Evolutionary conservation across 2,329 filamentous ascomycete species (phyloP), one percentile per base, ranked within the genome.

Genomic region (Parasarocladium wereldwijsianum): DNA sequence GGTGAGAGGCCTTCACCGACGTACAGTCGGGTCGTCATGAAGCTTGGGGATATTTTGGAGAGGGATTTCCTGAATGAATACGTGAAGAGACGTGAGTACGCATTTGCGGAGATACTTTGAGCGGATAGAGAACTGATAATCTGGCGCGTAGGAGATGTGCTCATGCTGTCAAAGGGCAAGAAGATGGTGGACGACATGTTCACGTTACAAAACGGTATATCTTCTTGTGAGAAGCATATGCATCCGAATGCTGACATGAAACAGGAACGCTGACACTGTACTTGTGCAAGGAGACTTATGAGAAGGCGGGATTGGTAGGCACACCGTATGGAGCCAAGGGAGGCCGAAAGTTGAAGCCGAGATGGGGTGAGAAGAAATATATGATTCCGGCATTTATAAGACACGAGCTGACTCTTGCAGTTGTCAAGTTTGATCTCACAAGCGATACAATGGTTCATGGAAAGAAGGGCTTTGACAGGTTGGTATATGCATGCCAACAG

Each of bases 131-230:
- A 11, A 8, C 19, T 21, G 19, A 21, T n/a, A n/a, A 21, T n/a
- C 19, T n/a, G 16, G 5, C 8, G 11, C 13, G 3, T 35, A 85
- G 83, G 83, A 5, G 76, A 84, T 45, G 59, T 92, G 28, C 52
- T 82, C 40, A 82, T 96, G 78, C 64, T 93, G 3, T 93, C 86
- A 0, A 70, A 86, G 49, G 85, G 84, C 9, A 66, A 67, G 18
- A 58, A 66, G 6, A 75, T 72, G 3, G 63, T 76, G 3, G 78
- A 86, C 43, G 81, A 80, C 41, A 62, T 77, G 3, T 87, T 83
- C 47, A 68, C 68, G 0, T 55, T 96, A 2, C 63, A 57, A 33
- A 67, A 83, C 40, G 85, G 84, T 70, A 23, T 7, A 20, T 24
- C 30, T 17, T n/a, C 3, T 8, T 3, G 29, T 24, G 7, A 17